A percentile compares a stretch with the other conserved stretches of the same genome.
These are phyloP conservation scores for Pestalotiopsis sp. DNA, from an alignment of 2,329 filamentous ascomycete species.

Conservation along the genomic window DNA sequence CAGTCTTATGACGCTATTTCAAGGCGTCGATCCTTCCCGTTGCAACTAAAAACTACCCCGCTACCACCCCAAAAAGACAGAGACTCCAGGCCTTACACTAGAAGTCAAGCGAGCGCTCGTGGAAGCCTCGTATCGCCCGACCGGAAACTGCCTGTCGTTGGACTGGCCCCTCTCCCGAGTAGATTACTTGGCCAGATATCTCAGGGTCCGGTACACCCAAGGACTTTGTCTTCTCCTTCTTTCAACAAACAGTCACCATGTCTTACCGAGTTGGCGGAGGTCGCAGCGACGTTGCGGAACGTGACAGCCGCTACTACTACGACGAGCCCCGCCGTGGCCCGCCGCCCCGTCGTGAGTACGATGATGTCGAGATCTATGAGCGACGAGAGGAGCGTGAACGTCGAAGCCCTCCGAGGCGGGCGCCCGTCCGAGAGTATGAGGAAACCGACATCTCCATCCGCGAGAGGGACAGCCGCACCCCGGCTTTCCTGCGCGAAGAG, in stretches of 20 bases:
- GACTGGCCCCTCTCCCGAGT: neutral
- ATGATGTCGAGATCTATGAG: conserved; percentile 27
- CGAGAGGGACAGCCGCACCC: conserved; percentile 44
- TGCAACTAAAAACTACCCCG: conserved; percentile 9
- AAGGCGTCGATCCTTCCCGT: conserved; percentile 5
- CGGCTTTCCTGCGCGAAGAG: conserved; percentile 55
- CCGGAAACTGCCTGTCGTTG: neutral
- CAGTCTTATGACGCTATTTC: conserved; percentile 12
- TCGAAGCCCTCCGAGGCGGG: conserved; percentile 25
- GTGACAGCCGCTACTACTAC: conserved; percentile 39
- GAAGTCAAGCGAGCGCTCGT: neutral
- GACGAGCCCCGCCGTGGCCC: conserved; percentile 29
- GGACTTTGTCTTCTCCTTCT: neutral
- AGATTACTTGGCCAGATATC: neutral
- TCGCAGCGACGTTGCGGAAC: conserved; percentile 45
- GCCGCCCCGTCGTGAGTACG: conserved; percentile 27
- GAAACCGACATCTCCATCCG: conserved; percentile 45
- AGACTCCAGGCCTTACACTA: neutral
- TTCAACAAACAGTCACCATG: conserved; percentile 14
- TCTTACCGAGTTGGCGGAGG: conserved; percentile 23
- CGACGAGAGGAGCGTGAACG: conserved; percentile 21
- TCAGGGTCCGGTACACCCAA: neutral
- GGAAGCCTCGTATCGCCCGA: neutral
- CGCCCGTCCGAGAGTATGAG: conserved; percentile 37
- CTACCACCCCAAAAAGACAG: neutral